These are phyloP conservation scores for Rhododendron kiyosumense DNA, from an alignment of 148 eudicot species.

Conservation along the genomic window DNA sequence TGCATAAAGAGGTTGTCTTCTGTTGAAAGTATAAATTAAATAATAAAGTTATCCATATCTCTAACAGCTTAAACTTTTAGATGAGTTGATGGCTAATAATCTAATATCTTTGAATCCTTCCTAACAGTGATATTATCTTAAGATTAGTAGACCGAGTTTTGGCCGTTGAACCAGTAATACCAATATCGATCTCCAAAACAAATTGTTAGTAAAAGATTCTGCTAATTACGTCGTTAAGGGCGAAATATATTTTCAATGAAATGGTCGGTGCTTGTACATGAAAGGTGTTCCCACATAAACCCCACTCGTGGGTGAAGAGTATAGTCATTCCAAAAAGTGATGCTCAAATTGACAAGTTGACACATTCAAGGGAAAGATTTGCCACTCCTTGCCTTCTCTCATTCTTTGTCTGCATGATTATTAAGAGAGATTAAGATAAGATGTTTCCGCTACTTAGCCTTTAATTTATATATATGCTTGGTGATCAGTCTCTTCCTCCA, in stretches of 20 bases:
- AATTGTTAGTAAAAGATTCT: neutral
- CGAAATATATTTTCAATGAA: neutral
- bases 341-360: neutral
- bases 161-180: neutral
- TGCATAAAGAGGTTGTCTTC: neutral
- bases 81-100: no score
- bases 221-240: neutral
- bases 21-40: no score
- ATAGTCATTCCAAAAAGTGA: neutral
- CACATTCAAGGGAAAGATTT: slow-evolving; percentile 10
- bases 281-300: neutral
- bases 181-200: neutral
- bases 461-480: neutral
- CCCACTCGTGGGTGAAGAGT: slow-evolving; percentile 10
- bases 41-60: no score
- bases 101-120: no score
- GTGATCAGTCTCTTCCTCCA: no score
- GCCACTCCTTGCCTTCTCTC: slow-evolving; percentile 6
- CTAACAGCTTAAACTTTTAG: no score
- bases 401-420: neutral
- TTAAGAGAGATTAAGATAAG: slow-evolving; percentile 11
- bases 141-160: neutral
- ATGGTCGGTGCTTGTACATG: neutral
- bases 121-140: no score
- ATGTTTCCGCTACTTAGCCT: neutral